Evolutionary conservation across 1,284 basidiomycete species (phyloP), one percentile per base, ranked within the genome.

Genomic region (Marasmius oreades): DNA sequence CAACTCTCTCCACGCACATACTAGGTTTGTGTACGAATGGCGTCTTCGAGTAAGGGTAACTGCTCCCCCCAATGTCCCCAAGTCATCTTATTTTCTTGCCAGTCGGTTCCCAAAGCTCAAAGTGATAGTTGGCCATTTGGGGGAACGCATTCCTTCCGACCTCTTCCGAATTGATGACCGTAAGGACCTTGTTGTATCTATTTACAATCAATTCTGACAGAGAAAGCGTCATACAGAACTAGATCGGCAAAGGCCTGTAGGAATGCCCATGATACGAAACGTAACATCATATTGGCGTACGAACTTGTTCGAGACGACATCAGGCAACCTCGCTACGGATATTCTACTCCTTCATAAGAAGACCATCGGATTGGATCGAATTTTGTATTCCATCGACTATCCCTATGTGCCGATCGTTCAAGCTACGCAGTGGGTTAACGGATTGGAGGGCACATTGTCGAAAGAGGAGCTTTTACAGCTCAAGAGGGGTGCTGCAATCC

Each of bases 71-170:
- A 3, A 36, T 23, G 8, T 22, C 44, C 52, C 45, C 16, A 46
- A 26, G 10, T 31, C 5, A 24, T 26, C 16, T 24, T 6, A n/a
- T 20, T n/a, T n/a, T 16, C 22, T 18, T 18, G 14, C n/a, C 42
- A 77, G 75, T 55, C 74, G 76, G 4, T 77, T 76, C 55, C 75
- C 75, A 0, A 68, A 67, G 5, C 54, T 73, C 22, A 73, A 72
- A 45, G 64, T 76, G 5, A 73, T 77, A 31, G 69, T 75, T n/a
- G 76, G 74, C 1, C 76, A 77, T 63, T 57, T 76, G 37, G 76
- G 76, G 4, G 76, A 77, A 63, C 70, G 75, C n/a, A 70, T 77
- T 39, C 68, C 76, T 1, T 76, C 75, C 10, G 75, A 77, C 58
- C 61, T 77, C 1, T 62, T 65, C 53, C 70, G 76, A 28, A 76